Evolutionary conservation across 768 basidiomycete species (phyloP), one percentile per base, ranked within the genome.

Genomic region (Tylopilus sp.): DNA sequence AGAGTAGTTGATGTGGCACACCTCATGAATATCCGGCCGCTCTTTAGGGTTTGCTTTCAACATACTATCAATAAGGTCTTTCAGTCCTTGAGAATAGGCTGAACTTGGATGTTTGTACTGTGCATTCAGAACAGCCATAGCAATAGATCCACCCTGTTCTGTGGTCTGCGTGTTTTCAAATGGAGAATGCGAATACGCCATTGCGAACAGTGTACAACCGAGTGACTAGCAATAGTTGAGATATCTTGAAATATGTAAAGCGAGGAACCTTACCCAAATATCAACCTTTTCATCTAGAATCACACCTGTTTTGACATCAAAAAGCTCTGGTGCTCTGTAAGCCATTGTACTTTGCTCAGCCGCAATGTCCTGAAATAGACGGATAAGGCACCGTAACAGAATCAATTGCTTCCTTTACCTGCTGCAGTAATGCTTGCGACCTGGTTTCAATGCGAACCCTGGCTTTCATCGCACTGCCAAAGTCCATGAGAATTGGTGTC

Each of bases 311-410:
- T 96, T 96, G 51, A 97, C 95, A 62, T 99, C 97, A 66, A 98
- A 99, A 21, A 99, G 76, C 65, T 99, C 97, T 0, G 97, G 97
- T 2, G 97, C 95, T 19, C 97, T 86, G 63, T 96, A 99, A 0
- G 97, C 91, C 97, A 99, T 98, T 13, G 94, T 93, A 59, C 93
- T 96, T 70, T 96, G 95, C 70, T 99, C 97, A 17, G 92, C 93
- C 3, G 97, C 97, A 57, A 96, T 84, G 68, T 99, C 97, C 82
- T 90, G 53, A 19, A 54, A 25, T 28, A 41, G n/a, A 11, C n/a
- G 12, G 26, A 50, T 49, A 43, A 48, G 55, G 46, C 48, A 22
- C 28, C 12, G 24, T 13, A 31, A 21, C 22, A 51, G 3, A 60
- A 33, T 16, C 28, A 31, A n/a, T 28, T 40, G 28, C 31, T 25